These are phyloP conservation scores for Hortaea werneckii DNA, from an alignment of 2,329 filamentous ascomycete genomes.

Conservation along the genomic window DNA sequence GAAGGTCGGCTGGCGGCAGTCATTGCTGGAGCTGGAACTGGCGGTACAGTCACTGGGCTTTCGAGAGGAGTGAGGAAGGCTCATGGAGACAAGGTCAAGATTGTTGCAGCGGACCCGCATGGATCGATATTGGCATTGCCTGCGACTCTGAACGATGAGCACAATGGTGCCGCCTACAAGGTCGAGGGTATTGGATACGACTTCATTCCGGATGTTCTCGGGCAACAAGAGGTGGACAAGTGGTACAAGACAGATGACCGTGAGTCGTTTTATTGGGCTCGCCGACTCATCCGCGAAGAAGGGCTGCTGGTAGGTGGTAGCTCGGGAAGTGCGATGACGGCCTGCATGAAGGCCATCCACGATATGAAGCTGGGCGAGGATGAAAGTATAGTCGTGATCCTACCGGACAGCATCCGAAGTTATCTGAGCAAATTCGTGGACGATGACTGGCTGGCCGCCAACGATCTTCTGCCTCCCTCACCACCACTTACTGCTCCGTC, in stretches of 20 bases:
- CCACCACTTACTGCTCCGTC: conserved; percentile 35
- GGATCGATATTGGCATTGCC: conserved; percentile 86
- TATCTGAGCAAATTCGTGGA: conserved; percentile 98
- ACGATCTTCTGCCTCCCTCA: conserved; percentile 68
- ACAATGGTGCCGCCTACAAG: conserved; percentile 80
- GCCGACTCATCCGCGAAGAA: conserved; percentile 85
- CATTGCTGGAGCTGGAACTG: conserved; percentile 87
- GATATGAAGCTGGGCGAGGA: conserved; percentile 69
- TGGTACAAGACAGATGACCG: conserved; percentile 98
- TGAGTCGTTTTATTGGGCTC: conserved; percentile 83
- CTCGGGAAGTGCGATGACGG: conserved; percentile 83
- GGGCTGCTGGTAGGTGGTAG: conserved; percentile 88
- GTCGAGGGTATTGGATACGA: conserved; percentile 98
- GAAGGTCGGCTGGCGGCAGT: conserved; percentile 67
- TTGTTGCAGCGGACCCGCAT: conserved; percentile 84
- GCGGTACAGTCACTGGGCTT: conserved; percentile 87
- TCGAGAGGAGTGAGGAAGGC: conserved; percentile 70
- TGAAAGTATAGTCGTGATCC: conserved; percentile 79
- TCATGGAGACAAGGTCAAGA: conserved; percentile 73
- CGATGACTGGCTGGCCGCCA: conserved; percentile 96
- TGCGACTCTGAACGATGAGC: conserved; percentile 65
- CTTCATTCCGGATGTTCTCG: conserved; percentile 89
- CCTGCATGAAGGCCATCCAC: conserved; percentile 64
- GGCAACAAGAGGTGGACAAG: conserved; percentile 68
- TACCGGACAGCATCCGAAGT: conserved; percentile 93